A percentile compares a stretch with the other conserved stretches of the same genome.
Conservation (phyloP, 1,284 basidiomycete species). For the Leccinum pachyderme region DNA sequence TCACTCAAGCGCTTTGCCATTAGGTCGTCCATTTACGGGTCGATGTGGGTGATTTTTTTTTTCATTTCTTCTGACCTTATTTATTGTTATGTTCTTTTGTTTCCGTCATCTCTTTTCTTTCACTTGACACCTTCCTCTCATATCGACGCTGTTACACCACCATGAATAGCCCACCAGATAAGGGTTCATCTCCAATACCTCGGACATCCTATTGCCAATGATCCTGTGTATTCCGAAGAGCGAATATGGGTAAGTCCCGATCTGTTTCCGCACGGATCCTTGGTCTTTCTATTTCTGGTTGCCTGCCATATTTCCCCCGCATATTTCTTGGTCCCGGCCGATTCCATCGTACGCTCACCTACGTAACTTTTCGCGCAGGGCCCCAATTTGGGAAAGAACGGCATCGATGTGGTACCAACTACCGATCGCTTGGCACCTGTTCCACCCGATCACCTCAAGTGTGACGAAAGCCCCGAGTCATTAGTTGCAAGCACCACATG, state of each 20-base stretch:
- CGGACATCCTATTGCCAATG: slow-evolving; percentile 92
- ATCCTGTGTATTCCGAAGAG: slow-evolving; percentile 79
- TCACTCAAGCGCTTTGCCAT: slow-evolving; percentile 6
- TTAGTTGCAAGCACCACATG: slow-evolving; percentile 18
- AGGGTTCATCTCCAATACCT: slow-evolving; percentile 96
- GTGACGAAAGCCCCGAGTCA: slow-evolving; percentile 37
- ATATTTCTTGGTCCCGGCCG: background rate
- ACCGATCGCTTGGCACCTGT: slow-evolving; percentile 62
- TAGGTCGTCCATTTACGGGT: slow-evolving; percentile 83
- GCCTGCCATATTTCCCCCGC: background rate
- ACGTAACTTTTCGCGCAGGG: slow-evolving; percentile 48
- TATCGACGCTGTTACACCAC: slow-evolving; percentile 8
- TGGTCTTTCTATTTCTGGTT: background rate
- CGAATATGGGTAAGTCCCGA: slow-evolving; percentile 71
- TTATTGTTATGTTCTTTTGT: background rate
- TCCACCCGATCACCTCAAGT: slow-evolving; percentile 55
- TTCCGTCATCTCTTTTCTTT: background rate
- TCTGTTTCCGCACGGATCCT: background rate
- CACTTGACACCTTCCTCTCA: background rate
- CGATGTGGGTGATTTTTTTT: slow-evolving; percentile 59
- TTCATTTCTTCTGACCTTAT: background rate
- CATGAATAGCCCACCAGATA: slow-evolving; percentile 80
- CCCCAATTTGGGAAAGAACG: slow-evolving; percentile 71
- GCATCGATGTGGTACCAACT: slow-evolving; percentile 70
- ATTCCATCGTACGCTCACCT: slow-evolving; percentile 4